Conservation (phyloP, 2,329 filamentous ascomycete species). For the Colletotrichum somersetense region DNA sequence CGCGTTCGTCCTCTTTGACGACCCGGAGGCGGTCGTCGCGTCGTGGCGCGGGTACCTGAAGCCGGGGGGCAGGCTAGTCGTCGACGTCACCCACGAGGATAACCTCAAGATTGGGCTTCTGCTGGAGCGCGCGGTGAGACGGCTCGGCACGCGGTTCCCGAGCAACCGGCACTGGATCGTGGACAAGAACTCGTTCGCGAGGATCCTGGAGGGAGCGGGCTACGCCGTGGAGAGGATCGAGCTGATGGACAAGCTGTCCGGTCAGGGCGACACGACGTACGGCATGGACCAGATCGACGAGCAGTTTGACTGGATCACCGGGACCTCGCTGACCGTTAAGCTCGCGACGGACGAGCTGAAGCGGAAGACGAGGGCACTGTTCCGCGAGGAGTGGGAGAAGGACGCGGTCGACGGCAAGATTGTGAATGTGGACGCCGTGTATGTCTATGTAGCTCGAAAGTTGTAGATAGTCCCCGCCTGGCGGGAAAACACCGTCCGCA, state of each 20-base stretch:
- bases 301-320: slow-evolving; percentile 47
- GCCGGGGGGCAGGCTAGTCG: slow-evolving; percentile 46
- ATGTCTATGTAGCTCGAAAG: slow-evolving; percentile 49
- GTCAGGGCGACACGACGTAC: slow-evolving; percentile 44
- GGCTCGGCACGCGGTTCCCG: slow-evolving; percentile 46
- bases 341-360: slow-evolving; percentile 44
- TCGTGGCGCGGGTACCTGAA: slow-evolving; percentile 49
- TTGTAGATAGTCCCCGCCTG: slow-evolving; percentile 4
- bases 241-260: slow-evolving; percentile 46
- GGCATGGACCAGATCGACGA: slow-evolving; percentile 47
- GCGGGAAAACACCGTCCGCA: not conserved
- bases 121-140: slow-evolving; percentile 47
- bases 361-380: slow-evolving; percentile 45
- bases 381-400: slow-evolving; percentile 49
- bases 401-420: slow-evolving; percentile 49
- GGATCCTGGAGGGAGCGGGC: slow-evolving; percentile 47
- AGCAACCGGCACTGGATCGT: slow-evolving; percentile 49
- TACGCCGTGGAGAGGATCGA: slow-evolving; percentile 46
- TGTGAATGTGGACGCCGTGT: slow-evolving; percentile 47
- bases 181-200: slow-evolving; percentile 47
- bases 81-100: slow-evolving; percentile 52
- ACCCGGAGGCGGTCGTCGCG: slow-evolving; percentile 45
- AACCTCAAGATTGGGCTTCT: slow-evolving; percentile 46
- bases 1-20: slow-evolving; percentile 50
- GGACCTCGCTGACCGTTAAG: slow-evolving; percentile 43